Evolutionary conservation across 495 filamentous ascomycete genomes (phyloP).

Genomic region (Podospora conica): DNA sequence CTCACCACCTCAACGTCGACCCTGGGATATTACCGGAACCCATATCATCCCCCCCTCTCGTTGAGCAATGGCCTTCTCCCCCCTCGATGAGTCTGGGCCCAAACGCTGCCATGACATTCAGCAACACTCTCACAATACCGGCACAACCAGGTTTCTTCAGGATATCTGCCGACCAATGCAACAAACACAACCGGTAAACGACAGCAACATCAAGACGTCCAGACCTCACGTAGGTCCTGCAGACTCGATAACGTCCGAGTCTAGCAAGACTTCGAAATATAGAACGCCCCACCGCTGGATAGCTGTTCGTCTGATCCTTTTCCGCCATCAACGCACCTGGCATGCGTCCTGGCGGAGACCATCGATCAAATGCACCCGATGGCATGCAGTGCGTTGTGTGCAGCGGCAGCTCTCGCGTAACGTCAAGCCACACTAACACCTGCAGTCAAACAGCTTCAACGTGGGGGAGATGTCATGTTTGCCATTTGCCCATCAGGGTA

Average conservation of each 20-base stretch:
- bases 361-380: slow-evolving; percentile 8
- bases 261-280: not conserved
- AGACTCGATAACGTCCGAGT: not conserved
- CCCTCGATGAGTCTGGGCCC: not conserved
- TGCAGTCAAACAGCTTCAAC: not conserved
- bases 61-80: no score
- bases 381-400: slow-evolving; percentile 12
- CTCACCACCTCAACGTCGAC: not conserved
- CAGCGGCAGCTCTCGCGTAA: slow-evolving; percentile 11
- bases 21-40: not conserved
- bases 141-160: slow-evolving; percentile 5
- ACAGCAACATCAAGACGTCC: not conserved
- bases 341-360: not conserved
- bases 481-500: not conserved
- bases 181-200: slow-evolving; percentile 9
- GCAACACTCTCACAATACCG: not conserved
- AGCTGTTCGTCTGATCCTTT: slow-evolving; percentile 22
- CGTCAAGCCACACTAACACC: not conserved
- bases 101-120: not conserved
- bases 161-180: slow-evolving; percentile 11
- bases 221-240: not conserved
- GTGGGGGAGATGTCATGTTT: slow-evolving; percentile 2
- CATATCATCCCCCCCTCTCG: no score
- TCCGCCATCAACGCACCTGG: not conserved
- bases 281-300: not conserved